These are phyloP conservation scores for Oxyria digyna DNA, from an alignment of 148 eudicot species.

Conservation along the genomic window DNA sequence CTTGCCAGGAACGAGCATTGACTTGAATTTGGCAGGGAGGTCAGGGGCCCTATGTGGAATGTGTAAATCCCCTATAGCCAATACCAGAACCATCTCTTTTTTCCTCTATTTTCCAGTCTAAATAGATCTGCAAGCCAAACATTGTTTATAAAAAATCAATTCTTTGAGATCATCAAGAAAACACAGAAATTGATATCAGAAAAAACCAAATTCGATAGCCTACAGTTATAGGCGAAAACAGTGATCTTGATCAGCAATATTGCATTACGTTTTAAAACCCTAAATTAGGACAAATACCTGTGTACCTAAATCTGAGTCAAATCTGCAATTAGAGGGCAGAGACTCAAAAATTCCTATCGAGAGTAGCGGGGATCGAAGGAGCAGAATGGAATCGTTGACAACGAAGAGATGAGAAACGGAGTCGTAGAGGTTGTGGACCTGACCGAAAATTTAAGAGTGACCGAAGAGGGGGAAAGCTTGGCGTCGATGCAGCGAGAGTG, in stretches of 20 bases:
- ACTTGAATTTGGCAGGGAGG: constrained; percentile 87
- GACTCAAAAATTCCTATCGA: no score
- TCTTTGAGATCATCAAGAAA: not conserved
- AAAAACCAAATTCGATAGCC: not conserved
- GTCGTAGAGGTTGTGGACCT: no score
- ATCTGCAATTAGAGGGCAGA: not conserved
- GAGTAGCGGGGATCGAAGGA: no score
- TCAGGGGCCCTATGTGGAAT: constrained; percentile 94
- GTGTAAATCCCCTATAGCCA: constrained; percentile 93
- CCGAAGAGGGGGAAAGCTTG: no score
- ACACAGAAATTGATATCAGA: no score
- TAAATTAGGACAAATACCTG: no score
- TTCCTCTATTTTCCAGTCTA: constrained; percentile 5
- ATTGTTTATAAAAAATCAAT: not conserved
- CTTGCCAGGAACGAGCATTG: constrained; percentile 98
- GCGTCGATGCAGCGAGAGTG: no score
- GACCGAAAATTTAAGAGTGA: no score
- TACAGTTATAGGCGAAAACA: not conserved
- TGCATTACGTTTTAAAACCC: not conserved
- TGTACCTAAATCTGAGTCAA: not conserved
- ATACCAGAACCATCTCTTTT: constrained; percentile 68
- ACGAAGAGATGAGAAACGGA: no score
- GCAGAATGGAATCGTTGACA: no score
- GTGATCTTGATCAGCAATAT: not conserved
- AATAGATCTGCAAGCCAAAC: constrained; percentile 4